Conservation (phyloP, 2,329 filamentous ascomycete genomes). For the Xylariaceae sp. region DNA sequence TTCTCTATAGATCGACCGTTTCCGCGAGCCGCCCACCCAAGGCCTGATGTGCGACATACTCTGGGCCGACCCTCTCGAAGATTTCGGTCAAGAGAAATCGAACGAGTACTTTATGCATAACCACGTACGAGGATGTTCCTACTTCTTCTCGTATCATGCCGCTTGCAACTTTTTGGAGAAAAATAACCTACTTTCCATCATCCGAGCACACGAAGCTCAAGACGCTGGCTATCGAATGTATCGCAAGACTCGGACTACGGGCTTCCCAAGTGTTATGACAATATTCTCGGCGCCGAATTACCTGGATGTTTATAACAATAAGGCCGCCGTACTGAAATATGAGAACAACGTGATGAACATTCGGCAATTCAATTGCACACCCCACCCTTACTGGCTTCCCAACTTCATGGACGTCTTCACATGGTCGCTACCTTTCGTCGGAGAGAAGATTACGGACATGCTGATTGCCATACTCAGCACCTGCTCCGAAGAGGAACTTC, state of each 20-base stretch:
- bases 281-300: conserved; percentile 99
- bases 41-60: conserved; percentile 99
- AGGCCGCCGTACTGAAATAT: conserved; percentile 96
- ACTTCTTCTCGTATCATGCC: conserved; percentile 98
- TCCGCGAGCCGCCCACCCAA: conserved; percentile 94
- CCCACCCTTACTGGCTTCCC: conserved; percentile 97
- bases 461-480: conserved; percentile 97
- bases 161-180: conserved; percentile 97
- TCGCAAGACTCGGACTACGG: conserved; percentile 93
- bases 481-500: conserved; percentile 97
- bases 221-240: conserved; percentile 99
- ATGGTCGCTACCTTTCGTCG: conserved; percentile 98
- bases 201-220: conserved; percentile 96
- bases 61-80: conserved; percentile 96
- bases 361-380: conserved; percentile 98
- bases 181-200: conserved; percentile 95
- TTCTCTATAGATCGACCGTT: conserved; percentile 74
- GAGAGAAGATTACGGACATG: conserved; percentile 99
- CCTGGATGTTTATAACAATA: conserved; percentile 99
- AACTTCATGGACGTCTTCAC: conserved; percentile 99
- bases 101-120: conserved; percentile 98
- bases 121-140: conserved; percentile 95
- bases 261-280: conserved; percentile 99
- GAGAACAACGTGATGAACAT: conserved; percentile 99
- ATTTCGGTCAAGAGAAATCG: conserved; percentile 98